Evolutionary conservation across 805 yeast species (phyloP).

Genomic region (Metschnikowia dekortorum): DNA sequence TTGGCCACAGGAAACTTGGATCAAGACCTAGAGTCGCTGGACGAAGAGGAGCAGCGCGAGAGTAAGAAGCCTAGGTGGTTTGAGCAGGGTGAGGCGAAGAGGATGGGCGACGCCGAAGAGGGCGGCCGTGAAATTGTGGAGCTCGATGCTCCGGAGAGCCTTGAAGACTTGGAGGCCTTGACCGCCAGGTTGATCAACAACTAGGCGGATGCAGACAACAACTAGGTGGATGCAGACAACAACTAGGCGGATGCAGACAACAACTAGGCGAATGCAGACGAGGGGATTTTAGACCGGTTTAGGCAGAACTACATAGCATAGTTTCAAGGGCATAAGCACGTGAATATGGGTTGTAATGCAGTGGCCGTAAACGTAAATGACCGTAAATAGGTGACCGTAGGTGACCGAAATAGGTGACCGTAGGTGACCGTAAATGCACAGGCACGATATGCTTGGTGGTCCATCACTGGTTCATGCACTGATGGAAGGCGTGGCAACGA

Average conservation of each 20-base stretch:
- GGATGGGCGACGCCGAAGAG: slow-evolving; percentile 14
- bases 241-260: too few relatives aligned
- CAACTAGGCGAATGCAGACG: too few relatives aligned
- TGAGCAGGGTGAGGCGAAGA: slow-evolving; percentile 24
- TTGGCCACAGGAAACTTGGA: slow-evolving; percentile 41
- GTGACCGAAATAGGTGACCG: too few relatives aligned
- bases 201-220: not conserved
- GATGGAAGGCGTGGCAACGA: slow-evolving; percentile 17
- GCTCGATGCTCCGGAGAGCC: slow-evolving; percentile 81
- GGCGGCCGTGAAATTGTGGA: slow-evolving; percentile 49
- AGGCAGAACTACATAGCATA: too few relatives aligned
- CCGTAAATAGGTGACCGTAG: too few relatives aligned
- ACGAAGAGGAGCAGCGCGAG: slow-evolving; percentile 32
- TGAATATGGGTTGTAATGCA: too few relatives aligned
- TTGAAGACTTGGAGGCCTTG: slow-evolving; percentile 91
- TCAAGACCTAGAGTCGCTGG: slow-evolving; percentile 40
- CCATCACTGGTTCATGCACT: not conserved
- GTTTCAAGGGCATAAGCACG: too few relatives aligned
- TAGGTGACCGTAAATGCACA: too few relatives aligned
- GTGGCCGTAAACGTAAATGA: too few relatives aligned
- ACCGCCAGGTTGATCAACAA: slow-evolving; percentile 47
- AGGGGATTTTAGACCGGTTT: too few relatives aligned
- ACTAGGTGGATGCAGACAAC: too few relatives aligned
- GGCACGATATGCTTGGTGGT: not conserved
- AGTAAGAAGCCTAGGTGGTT: slow-evolving; percentile 49